Evolutionary conservation across 805 yeast species (phyloP).

Genomic region (Groenewaldozyma tartarivorans): DNA sequence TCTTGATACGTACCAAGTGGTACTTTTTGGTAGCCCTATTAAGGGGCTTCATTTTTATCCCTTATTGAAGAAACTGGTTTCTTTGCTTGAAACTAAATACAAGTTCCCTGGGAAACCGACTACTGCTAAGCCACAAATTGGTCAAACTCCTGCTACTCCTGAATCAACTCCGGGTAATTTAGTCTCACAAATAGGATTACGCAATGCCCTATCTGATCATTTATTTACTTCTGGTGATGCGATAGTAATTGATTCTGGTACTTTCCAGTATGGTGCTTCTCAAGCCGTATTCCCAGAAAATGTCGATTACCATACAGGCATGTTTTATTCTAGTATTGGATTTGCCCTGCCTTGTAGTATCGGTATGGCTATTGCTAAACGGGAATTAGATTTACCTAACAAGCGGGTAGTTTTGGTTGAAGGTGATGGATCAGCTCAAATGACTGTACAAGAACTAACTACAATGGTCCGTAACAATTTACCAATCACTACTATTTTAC

Average conservation of each 20-base stretch:
- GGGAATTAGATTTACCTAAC: conserved; percentile 26
- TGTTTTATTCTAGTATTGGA: conserved; percentile 79
- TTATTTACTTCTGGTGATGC: conserved; percentile 58
- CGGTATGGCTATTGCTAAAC: conserved; percentile 69
- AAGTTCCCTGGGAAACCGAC: conserved; percentile 12
- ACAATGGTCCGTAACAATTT: conserved; percentile 50
- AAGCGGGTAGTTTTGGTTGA: conserved; percentile 63
- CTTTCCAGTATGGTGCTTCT: conserved; percentile 68
- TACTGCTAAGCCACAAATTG: conserved; percentile 9
- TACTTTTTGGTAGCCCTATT: conserved; percentile 34
- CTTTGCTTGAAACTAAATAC: conserved; percentile 24
- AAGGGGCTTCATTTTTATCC: conserved; percentile 40
- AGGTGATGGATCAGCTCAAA: conserved; percentile 93
- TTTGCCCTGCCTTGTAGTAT: conserved; percentile 79
- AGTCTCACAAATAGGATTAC: conserved; percentile 16
- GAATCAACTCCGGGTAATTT: conserved; percentile 42
- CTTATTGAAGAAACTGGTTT: conserved; percentile 37
- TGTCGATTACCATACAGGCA: conserved; percentile 43
- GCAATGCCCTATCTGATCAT: conserved; percentile 31
- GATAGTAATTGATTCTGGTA: conserved; percentile 74
- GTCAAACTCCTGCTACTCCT: conserved; percentile 18
- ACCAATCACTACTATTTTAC: conserved; percentile 59
- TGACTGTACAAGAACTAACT: conserved; percentile 82
- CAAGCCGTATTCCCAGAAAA: conserved; percentile 54
- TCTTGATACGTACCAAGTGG: conserved; percentile 45